These are phyloP conservation scores for Volvox carteri DNA, from an alignment of 163 green algal genomes.

Conservation along the genomic window DNA sequence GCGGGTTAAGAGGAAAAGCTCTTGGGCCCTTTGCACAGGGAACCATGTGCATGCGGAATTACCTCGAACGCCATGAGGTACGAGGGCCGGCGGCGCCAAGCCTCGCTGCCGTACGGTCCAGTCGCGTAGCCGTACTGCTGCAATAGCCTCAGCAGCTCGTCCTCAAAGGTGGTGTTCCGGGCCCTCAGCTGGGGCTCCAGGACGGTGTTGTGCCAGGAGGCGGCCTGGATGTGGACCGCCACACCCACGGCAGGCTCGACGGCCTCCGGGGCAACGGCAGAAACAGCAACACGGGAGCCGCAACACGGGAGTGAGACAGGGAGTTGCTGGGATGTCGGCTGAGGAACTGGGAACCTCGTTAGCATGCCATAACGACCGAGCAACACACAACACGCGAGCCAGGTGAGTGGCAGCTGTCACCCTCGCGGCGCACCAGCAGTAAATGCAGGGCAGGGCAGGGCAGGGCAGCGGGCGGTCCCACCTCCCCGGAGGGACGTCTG, in stretches of 20 bases:
- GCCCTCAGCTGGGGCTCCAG: neutral
- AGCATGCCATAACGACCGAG: too few species aligned
- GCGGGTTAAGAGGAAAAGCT: too few species aligned
- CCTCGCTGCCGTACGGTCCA: constrained; percentile 38
- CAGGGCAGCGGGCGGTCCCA: too few species aligned
- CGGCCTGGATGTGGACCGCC: constrained; percentile 41
- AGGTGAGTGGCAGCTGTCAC: too few species aligned
- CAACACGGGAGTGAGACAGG: neutral
- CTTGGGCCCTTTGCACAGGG: too few species aligned
- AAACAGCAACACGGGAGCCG: too few species aligned
- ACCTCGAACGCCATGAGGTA: constrained; percentile 57
- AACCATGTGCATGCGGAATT: neutral
- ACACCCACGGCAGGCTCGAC: constrained; percentile 12
- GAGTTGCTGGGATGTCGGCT: neutral
- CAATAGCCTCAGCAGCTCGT: constrained; percentile 24
- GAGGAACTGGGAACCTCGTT: too few species aligned
- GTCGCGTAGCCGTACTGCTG: constrained; percentile 30
- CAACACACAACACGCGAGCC: too few species aligned
- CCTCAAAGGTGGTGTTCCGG: constrained; percentile 21
- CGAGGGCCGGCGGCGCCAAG: constrained; percentile 26
- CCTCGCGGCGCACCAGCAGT: too few species aligned
- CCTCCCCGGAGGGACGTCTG: too few species aligned
- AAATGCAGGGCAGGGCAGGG: too few species aligned
- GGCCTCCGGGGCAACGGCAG: neutral
- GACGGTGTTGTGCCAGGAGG: constrained; percentile 33